Conservation (phyloP, 163 green algal species). For the Scenedesmus sp. region DNA sequence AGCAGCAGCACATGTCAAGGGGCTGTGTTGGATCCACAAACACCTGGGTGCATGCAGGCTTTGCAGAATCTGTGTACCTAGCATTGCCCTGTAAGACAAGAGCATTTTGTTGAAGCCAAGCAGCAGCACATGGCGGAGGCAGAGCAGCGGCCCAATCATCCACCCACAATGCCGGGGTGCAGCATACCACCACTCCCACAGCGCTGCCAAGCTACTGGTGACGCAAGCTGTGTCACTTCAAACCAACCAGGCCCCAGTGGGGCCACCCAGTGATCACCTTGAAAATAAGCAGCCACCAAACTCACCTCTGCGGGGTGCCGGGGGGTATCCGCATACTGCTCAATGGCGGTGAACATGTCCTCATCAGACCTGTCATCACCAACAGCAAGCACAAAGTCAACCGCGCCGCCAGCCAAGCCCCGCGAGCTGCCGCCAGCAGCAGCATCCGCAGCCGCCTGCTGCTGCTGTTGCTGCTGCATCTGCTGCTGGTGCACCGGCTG, state of each 20-base stretch:
- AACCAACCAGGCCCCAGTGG: not conserved
- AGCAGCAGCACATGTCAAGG: not conserved
- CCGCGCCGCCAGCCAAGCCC: constrained; percentile 27
- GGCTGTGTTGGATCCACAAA: not conserved
- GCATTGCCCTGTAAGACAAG: no score
- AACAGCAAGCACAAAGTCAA: constrained; percentile 97
- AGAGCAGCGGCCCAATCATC: no score
- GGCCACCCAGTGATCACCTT: no score
- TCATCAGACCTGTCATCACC: constrained; percentile 98
- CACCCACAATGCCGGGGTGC: no score
- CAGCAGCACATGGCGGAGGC: not conserved
- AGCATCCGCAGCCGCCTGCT: constrained; percentile 1
- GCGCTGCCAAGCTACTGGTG: not conserved
- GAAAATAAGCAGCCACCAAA: not conserved
- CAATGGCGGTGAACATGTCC: constrained; percentile 98
- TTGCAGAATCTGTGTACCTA: no score
- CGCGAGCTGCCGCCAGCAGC: not conserved
- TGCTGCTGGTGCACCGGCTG: constrained; percentile 7
- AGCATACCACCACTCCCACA: not conserved
- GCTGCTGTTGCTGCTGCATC: constrained; percentile 30
- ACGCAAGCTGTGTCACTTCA: not conserved
- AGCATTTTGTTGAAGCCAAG: not conserved
- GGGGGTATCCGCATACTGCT: constrained; percentile 64
- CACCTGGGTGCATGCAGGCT: not conserved
- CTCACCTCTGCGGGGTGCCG: constrained; percentile 67